Conservation (phyloP, 2,329 filamentous ascomycete species). For the Scorias spongiosa region DNA sequence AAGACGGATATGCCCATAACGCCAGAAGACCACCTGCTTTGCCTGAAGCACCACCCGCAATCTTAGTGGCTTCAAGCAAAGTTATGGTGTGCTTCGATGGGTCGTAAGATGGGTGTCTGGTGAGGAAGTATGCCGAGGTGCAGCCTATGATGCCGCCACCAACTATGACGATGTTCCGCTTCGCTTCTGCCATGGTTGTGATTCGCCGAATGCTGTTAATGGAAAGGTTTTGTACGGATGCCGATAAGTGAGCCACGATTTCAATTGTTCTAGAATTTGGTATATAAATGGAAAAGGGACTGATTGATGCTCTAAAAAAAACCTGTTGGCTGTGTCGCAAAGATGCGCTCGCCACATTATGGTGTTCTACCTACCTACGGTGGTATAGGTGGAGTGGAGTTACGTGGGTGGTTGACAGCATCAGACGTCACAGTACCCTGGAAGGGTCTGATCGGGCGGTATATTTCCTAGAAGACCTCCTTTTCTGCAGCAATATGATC, state of each 20-base stretch:
- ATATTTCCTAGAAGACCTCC: no score
- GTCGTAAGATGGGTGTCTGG: constrained; percentile 69
- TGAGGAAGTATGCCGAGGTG: constrained; percentile 82
- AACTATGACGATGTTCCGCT: constrained; percentile 19
- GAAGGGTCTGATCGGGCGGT: no score
- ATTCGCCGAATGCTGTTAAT: background rate
- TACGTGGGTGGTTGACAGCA: no score
- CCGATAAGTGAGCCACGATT: background rate
- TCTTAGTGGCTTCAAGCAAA: constrained; percentile 67
- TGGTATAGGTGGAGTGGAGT: no score
- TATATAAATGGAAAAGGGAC: no score
- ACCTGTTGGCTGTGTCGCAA: no score
- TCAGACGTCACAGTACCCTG: no score
- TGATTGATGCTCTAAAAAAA: no score
- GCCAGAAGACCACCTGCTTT: constrained; percentile 87
- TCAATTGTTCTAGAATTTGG: no score
- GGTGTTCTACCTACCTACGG: no score
- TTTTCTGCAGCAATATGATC: no score
- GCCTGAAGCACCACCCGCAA: constrained; percentile 84
- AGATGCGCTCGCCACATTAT: no score
- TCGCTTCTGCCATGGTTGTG: constrained; percentile 9
- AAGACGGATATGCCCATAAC: constrained; percentile 77
- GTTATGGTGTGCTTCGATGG: constrained; percentile 62
- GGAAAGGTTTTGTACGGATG: background rate
- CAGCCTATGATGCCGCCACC: constrained; percentile 88